Conservation (phyloP, 2,329 filamentous ascomycete genomes). For the Colletotrichum karsti region DNA sequence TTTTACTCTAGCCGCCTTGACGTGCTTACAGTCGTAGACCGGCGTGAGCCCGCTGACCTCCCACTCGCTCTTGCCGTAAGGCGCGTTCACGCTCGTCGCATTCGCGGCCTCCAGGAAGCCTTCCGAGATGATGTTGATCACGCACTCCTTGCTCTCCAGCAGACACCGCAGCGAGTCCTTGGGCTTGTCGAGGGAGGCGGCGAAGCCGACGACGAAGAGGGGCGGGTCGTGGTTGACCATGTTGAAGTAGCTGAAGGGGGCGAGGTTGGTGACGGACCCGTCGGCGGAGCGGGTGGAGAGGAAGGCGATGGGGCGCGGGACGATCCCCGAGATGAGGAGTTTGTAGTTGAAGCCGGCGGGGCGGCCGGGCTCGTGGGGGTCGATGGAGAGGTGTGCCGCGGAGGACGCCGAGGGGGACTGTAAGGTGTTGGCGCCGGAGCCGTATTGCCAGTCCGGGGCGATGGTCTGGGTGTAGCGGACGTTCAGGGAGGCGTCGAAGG, state of each 20-base stretch:
- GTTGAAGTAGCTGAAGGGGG: slow-evolving; percentile 89
- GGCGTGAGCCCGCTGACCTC: slow-evolving; percentile 75
- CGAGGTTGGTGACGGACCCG: slow-evolving; percentile 73
- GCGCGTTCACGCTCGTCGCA: slow-evolving; percentile 79
- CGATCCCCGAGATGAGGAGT: slow-evolving; percentile 83
- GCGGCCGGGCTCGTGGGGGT: slow-evolving; percentile 79
- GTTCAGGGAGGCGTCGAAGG: slow-evolving; percentile 58
- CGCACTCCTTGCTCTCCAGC: slow-evolving; percentile 75
- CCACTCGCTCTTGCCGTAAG: slow-evolving; percentile 75
- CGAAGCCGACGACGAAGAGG: slow-evolving; percentile 73
- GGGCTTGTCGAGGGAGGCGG: slow-evolving; percentile 54
- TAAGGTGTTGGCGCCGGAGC: slow-evolving; percentile 68
- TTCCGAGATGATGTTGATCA: slow-evolving; percentile 89
- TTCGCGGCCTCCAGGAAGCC: slow-evolving; percentile 90
- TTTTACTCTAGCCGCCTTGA: slow-evolving; percentile 76
- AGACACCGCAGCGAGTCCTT: slow-evolving; percentile 87
- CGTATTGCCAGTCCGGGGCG: slow-evolving; percentile 72
- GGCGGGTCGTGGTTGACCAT: slow-evolving; percentile 88
- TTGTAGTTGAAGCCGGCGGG: slow-evolving; percentile 84
- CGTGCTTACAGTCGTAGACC: slow-evolving; percentile 67
- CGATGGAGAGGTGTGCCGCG: slow-evolving; percentile 76
- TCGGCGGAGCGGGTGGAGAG: slow-evolving; percentile 65
- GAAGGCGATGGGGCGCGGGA: slow-evolving; percentile 82
- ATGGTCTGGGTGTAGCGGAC: slow-evolving; percentile 70
- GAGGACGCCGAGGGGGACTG: slow-evolving; percentile 47